Evolutionary conservation across 108 stramenopile genomes (phyloP).

Genomic region (Aurantiochytrium sp.): DNA sequence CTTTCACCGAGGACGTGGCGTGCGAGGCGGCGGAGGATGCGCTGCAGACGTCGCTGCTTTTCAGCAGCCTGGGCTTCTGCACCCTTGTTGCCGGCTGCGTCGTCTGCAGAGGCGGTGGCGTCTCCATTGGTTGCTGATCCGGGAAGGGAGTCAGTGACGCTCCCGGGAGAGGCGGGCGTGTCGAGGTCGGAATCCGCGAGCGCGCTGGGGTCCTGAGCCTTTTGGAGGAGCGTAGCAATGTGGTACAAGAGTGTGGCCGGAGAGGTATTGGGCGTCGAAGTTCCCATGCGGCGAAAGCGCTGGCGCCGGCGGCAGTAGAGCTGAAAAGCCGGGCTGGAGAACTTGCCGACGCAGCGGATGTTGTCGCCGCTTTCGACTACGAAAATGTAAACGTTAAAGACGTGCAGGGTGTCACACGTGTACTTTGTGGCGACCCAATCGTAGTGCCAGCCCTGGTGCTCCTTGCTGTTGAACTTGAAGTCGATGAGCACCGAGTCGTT

Average conservation of each 20-base stretch:
- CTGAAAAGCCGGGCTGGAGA: background rate
- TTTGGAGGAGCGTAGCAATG: background rate
- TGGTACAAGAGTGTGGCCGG: background rate
- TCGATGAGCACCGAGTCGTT: background rate
- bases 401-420: background rate
- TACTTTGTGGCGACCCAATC: slow-evolving; percentile 1
- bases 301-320: slow-evolving; percentile 16
- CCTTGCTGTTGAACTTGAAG: slow-evolving; percentile 10
- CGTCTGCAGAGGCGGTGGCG: background rate
- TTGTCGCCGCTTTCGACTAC: background rate
- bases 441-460: slow-evolving; percentile 16
- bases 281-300: background rate
- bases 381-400: background rate
- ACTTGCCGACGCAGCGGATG: background rate
- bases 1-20: background rate
- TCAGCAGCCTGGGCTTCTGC: background rate
- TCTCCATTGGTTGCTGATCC: too few relatives aligned
- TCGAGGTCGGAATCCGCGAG: background rate
- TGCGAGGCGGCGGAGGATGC: background rate
- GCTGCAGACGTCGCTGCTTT: background rate
- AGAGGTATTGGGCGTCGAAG: background rate
- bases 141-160: background rate
- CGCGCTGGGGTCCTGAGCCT: background rate
- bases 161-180: background rate
- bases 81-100: background rate